These are phyloP conservation scores for Aegilops longissima DNA, from an alignment of 176 grass and related monocot genomes.

Conservation along the genomic window DNA sequence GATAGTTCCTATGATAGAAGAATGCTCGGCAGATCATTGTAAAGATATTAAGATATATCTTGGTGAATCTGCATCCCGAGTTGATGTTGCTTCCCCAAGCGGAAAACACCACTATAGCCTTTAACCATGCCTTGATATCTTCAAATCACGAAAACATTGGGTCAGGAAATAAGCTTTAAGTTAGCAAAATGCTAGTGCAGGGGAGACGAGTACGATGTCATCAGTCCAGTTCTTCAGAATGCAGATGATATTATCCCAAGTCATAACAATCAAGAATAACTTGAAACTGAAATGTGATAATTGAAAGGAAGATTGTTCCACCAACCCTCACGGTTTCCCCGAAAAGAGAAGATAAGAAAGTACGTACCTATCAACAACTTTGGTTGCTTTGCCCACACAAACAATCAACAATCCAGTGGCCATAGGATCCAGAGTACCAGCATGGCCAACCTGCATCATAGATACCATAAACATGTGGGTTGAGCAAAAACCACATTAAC, in stretches of 20 bases:
- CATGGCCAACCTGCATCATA: too few species aligned
- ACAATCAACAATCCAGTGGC: conserved; percentile 57
- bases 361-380: conserved; percentile 85
- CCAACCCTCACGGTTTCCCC: neutral
- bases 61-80: conserved; percentile 97
- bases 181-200: neutral
- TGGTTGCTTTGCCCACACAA: conserved; percentile 82
- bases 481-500: too few species aligned
- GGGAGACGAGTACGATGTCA: neutral
- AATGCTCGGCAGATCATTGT: neutral
- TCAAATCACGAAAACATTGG: conserved; percentile 23
- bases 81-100: conserved; percentile 95
- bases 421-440: too few species aligned
- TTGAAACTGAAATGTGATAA: neutral
- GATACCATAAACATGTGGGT: too few species aligned
- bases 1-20: neutral
- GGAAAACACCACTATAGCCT: conserved; percentile 46
- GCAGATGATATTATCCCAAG: neutral
- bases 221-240: neutral
- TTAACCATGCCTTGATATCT: conserved; percentile 84
- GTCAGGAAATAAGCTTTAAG: neutral
- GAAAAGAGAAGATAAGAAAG: neutral
- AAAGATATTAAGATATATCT: conserved; percentile 39
- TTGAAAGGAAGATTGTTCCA: neutral
- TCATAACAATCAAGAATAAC: neutral